Percentiles rank a stretch among this genome's conserved stretches.
phyloP scores from a whole-genome alignment of 495 filamentous ascomycete genomes.

The Emericellopsis terricola region DNA sequence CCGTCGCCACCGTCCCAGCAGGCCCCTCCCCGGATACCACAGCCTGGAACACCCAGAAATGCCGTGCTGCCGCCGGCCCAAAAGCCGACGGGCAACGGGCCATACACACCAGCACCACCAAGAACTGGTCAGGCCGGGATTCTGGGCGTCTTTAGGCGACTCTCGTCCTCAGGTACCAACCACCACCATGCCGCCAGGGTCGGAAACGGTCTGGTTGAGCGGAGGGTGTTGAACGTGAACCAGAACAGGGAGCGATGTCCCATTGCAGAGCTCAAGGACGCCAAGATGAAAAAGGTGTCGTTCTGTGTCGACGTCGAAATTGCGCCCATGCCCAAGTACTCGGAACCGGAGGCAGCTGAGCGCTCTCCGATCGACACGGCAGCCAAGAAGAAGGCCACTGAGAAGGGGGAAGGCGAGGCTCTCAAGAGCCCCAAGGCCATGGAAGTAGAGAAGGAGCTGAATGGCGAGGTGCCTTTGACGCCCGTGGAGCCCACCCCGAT shows the following conservation, averaged over 20 bases:
- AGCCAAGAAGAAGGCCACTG: conserved; percentile 47
- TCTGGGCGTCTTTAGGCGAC: conserved; percentile 59
- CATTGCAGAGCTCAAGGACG: conserved; percentile 60
- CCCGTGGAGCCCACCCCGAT: not conserved
- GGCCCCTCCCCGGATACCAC: conserved; percentile 31
- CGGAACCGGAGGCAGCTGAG: conserved; percentile 19
- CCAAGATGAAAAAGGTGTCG: conserved; percentile 68
- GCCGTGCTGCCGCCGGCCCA: conserved; percentile 32
- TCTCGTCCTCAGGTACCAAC: conserved; percentile 42
- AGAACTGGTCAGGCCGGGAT: conserved; percentile 51
- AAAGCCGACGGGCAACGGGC: conserved; percentile 31
- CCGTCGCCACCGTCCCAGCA: not conserved
- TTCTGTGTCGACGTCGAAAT: conserved; percentile 98
- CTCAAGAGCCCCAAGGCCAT: conserved; percentile 42
- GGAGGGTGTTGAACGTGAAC: conserved; percentile 76
- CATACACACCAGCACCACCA: conserved; percentile 51
- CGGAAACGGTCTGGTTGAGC: conserved; percentile 44
- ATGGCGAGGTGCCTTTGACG: conserved; percentile 6
- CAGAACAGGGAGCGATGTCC: conserved; percentile 57
- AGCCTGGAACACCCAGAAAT: conserved; percentile 29
- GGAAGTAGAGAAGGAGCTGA: conserved; percentile 40
- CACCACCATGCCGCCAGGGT: conserved; percentile 16
- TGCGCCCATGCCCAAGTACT: conserved; percentile 42
- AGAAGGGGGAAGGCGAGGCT: conserved; percentile 49
- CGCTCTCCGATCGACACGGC: conserved; percentile 23